Conservation (phyloP, 2,329 filamentous ascomycete species). For the Metarhizium guizhouense region DNA sequence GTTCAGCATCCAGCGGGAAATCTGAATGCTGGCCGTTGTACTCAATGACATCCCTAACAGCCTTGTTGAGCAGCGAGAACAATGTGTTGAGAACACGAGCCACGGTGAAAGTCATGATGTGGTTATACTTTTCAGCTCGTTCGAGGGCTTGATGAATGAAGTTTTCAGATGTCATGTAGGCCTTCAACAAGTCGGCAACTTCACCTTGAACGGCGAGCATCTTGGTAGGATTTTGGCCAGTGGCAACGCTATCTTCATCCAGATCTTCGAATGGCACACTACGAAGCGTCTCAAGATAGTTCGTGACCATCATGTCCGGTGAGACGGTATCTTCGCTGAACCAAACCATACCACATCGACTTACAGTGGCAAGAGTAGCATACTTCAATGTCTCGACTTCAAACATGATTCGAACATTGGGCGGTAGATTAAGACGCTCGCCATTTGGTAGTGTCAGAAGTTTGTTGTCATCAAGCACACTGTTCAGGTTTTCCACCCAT, state of each 20-base stretch:
- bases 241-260: conserved; percentile 78
- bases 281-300: conserved; percentile 80
- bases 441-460: conserved; percentile 93
- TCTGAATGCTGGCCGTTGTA: conserved; percentile 93
- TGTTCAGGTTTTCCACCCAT: conserved; percentile 99
- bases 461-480: conserved; percentile 98
- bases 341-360: conserved; percentile 99
- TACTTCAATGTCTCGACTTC: conserved; percentile 98
- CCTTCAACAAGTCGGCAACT: conserved; percentile 69
- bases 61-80: conserved; percentile 93
- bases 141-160: conserved; percentile 73
- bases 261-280: conserved; percentile 86
- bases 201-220: conserved; percentile 70
- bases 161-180: conserved; percentile 66
- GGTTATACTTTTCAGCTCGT: conserved; percentile 69
- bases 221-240: conserved; percentile 68
- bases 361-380: conserved; percentile 95
- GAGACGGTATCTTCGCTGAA: conserved; percentile 98
- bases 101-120: conserved; percentile 98
- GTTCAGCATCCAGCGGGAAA: conserved; percentile 83
- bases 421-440: conserved; percentile 87
- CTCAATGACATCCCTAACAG: conserved; percentile 83
- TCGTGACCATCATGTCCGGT: conserved; percentile 80
- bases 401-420: conserved; percentile 99
- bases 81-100: conserved; percentile 85